These are phyloP conservation scores for Paratrimastix pyriformis DNA, from an alignment of 78 protist species.

Conservation along the genomic window DNA sequence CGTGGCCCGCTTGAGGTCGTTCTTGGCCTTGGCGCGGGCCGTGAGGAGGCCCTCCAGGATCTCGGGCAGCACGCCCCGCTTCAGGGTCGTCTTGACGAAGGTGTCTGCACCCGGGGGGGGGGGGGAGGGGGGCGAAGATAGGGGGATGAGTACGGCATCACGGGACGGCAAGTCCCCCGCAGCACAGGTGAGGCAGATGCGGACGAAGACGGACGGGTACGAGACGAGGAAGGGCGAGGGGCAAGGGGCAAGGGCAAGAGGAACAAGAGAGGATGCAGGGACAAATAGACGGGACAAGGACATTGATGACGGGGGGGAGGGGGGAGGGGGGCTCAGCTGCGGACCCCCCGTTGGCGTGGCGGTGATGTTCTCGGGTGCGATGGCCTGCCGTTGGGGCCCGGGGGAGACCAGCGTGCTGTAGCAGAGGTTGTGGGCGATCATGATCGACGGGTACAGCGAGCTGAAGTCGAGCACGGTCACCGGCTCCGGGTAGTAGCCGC, in stretches of 20 bases:
- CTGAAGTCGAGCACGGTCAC: conserved; percentile 97
- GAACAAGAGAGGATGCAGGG: too few species aligned
- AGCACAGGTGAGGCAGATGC: too few species aligned
- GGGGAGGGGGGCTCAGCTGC: too few species aligned
- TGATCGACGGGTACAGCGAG: conserved; percentile 98
- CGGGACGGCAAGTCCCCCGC: too few species aligned
- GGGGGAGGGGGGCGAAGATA: background rate
- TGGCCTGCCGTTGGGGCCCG: too few species aligned
- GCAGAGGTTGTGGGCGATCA: conserved; percentile 99
- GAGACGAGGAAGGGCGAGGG: background rate
- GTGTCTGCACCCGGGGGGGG: conserved; percentile 43
- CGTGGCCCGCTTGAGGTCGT: conserved; percentile 65
- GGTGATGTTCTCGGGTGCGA: background rate
- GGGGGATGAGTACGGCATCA: too few species aligned
- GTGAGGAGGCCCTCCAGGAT: conserved; percentile 84
- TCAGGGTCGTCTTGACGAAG: conserved; percentile 51
- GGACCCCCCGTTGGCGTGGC: conserved; percentile 1
- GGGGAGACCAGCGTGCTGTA: conserved; percentile 84
- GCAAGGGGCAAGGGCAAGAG: too few species aligned
- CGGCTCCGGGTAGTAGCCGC: conserved; percentile 52
- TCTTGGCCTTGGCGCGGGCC: conserved; percentile 90
- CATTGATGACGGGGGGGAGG: too few species aligned
- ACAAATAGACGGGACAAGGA: too few species aligned
- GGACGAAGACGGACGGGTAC: background rate
- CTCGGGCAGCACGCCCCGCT: conserved; percentile 88